A percentile compares a stretch with the other conserved stretches of the same genome.
These are phyloP conservation scores for Volvox carteri DNA, from an alignment of 163 green algal genomes.

Conservation along the genomic window DNA sequence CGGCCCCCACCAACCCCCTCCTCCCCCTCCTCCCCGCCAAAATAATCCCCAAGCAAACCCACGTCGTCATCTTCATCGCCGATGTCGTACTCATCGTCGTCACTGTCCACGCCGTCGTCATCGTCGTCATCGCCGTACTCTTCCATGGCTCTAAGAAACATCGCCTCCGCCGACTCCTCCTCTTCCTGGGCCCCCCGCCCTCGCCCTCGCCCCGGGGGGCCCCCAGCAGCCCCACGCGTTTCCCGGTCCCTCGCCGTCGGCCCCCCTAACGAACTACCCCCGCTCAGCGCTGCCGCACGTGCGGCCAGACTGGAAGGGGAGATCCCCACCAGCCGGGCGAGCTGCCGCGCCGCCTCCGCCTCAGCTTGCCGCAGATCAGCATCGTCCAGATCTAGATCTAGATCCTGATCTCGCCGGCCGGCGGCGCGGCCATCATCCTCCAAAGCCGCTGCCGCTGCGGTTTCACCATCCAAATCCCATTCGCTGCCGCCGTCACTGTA, in stretches of 20 bases:
- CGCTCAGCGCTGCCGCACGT: not conserved
- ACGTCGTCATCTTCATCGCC: slow-evolving; percentile 2
- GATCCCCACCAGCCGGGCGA: not conserved
- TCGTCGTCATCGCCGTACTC: not conserved
- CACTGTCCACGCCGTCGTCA: not conserved
- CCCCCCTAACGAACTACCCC: too few relatives aligned
- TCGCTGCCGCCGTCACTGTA: not conserved
- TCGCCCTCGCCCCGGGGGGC: not conserved
- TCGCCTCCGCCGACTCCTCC: not conserved
- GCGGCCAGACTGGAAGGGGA: not conserved
- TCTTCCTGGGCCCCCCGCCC: not conserved
- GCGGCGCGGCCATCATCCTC: not conserved
- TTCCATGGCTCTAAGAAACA: slow-evolving; percentile 11
- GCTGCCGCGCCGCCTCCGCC: not conserved
- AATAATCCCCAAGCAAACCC: too few relatives aligned
- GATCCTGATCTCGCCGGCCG: not conserved
- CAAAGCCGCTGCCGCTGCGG: not conserved
- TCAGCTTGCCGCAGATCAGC: not conserved
- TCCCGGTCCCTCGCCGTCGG: too few relatives aligned
- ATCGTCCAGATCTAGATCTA: slow-evolving; percentile 2
- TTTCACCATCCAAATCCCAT: not conserved
- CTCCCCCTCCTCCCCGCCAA: not conserved
- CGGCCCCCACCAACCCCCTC: too few relatives aligned
- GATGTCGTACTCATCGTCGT: not conserved
- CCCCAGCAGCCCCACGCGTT: not conserved